Base-by-base conservation (phyloP, 2,329 filamentous ascomycete species). In the Ampelomyces quisqualis region DNA sequence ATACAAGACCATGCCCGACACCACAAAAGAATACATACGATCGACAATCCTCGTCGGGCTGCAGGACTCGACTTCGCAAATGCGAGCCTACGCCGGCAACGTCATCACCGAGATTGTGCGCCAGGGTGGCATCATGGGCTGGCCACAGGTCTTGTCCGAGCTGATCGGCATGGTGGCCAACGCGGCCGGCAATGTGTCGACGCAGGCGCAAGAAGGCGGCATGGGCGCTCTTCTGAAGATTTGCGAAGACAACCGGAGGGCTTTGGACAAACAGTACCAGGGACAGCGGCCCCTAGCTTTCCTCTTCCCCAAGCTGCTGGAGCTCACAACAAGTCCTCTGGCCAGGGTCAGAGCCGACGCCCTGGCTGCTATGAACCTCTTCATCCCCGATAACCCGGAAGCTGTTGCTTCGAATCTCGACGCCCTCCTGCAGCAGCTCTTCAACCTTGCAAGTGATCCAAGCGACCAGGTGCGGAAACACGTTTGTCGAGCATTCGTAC, bases 171-270 rank as follows among this genome's bases (percentile, higher is more conserved):
- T 95, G 68, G 81, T 95, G 47, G 79, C 80, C 52, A 94, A 95
- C 68, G 72, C 82, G 40, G 76, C 74, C 31, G 85, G 86, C 27
- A 81, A 85, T 49, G 74, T 83, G 15, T 75, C 88, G 5, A 73
- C 78, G 29, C 80, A 88, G 61, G 84, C 85, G 9, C 90, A 96
- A 64, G 91, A 98, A 67, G 90, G 90, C 47, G 90, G 89, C 55
- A 95, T 97, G 86, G 82, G 87, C 34, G 90, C 93, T 33, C 77
- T 98, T 69, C 76, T 86, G 66, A 97, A 97, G 75, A 90, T 98
- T 47, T 98, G 93, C 70, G 93, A 98, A 70, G 93, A 98, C 71
- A 96, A 95, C 72, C 84, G 82, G 61, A 89, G 86, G 64, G 77
- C 88, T 44, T 75, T 98, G 38, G 89, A 95, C 70, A 84, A 85